Evolutionary conservation across 2,329 filamentous ascomycete species (phyloP), one percentile per base, ranked within the genome.

Genomic region (Botrytis fragariae): DNA sequence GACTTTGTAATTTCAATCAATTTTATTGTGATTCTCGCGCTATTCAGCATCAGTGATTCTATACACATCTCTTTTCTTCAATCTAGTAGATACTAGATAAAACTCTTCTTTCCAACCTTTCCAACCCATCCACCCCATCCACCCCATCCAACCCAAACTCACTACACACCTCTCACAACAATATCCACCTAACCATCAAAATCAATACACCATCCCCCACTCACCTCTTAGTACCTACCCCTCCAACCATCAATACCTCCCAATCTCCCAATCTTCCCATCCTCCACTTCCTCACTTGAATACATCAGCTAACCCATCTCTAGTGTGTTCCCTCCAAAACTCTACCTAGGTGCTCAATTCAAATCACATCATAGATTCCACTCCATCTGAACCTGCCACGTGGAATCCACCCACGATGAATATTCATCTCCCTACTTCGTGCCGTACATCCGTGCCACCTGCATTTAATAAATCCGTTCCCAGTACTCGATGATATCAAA

Each of bases 401-500:
- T n/a, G 0, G 0, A 51, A 6, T n/a, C 25, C 5, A 1, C 25
- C 12, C 12, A n/a, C 10, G 0, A 5, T 6, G 1, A n/a, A 51
- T 14, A 14, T 16, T 2, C 4, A 14, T 51, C 48, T 25, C 25
- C 3, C 25, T n/a, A 12, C 4, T 48, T 22, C 18, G 8, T 22
- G 0, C 9, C 6, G 10, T 51, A n/a, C 1, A 51, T 16, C 12
- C 25, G n/a, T n/a, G 16, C 10, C 4, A 16, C 10, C 2, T 51
- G 12, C 7, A n/a, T n/a, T 14, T n/a, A 4, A 16, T 0, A 3
- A 51, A 1, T 7, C 0, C 25, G 14, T 51, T n/a, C 5, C 14
- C 25, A 7, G 10, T 51, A n/a, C 48, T 51, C 4, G 25, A 6
- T 7, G 48, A 5, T 51, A 14, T n/a, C 1, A 3, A n/a, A 51